Conservation (phyloP, 169 alveolate species). For the Eimeria brunetti region DNA sequence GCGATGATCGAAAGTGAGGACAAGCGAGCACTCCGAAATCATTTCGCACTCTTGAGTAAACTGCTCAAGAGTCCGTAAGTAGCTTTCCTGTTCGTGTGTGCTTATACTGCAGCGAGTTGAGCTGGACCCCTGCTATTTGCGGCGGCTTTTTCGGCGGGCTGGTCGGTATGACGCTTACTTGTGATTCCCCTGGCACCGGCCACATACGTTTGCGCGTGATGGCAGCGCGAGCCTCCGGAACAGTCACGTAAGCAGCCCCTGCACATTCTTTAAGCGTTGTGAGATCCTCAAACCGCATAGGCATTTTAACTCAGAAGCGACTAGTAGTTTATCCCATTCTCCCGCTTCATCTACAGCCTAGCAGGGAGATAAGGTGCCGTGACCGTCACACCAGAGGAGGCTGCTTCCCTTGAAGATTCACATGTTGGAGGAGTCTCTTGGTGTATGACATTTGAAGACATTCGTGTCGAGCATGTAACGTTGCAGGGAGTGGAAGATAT, state of each 20-base stretch:
- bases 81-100: background rate
- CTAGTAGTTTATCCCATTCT: background rate
- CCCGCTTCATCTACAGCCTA: background rate
- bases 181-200: background rate
- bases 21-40: background rate
- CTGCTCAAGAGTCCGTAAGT: background rate
- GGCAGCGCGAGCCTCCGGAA: slow-evolving; percentile 32
- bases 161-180: slow-evolving; percentile 25
- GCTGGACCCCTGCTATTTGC: slow-evolving; percentile 1
- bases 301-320: background rate
- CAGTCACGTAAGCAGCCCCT: slow-evolving; percentile 47
- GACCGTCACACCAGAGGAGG: background rate
- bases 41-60: background rate
- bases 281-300: background rate
- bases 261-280: background rate
- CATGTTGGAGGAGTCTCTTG: background rate
- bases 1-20: slow-evolving; percentile 59
- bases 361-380: background rate
- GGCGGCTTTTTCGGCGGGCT: slow-evolving; percentile 48
- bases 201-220: background rate
- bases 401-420: background rate
- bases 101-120: slow-evolving; percentile 47
- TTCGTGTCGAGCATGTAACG: background rate
- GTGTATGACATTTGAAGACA: background rate
- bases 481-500: slow-evolving; percentile 47